Base-by-base conservation (phyloP, 2,329 filamentous ascomycete species). In the Fusarium cicatricum region DNA sequence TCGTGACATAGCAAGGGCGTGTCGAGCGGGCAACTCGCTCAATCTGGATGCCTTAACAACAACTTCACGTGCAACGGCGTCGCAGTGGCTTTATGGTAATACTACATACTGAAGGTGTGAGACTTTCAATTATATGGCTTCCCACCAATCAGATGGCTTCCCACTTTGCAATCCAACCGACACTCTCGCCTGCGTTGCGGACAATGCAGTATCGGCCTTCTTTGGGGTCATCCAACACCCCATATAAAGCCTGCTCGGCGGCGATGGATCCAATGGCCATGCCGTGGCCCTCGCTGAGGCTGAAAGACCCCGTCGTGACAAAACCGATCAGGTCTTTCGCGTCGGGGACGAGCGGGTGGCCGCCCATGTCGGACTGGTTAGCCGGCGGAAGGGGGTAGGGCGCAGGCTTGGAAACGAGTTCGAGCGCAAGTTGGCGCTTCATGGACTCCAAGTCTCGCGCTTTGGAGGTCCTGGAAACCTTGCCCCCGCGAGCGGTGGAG, bases 221-320 rank as follows among this genome's bases (percentile, higher is more conserved):
- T n/a, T 71, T 73, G 7, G 66, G 58, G 11, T 72, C 59, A n/a
- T 62, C 65, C 38, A 59, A 70, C 17, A 76, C 41, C 3, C 65
- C 71, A 0, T 51, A 75, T 4, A 83, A 54, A 1, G 90, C 81
- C 71, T 81, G 88, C 5, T 79, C 78, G 1, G 88, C 77, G 12
- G 85, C 78, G 21, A 98, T 70, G 43, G 84, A 88, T 0, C 90
- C 95, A 55, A 98, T 81, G 1, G 88, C 94, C 14, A 86, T 87
- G 1, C 89, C 90, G 62, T 82, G 84, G 0, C 94, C 95, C 61
- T 90, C 85, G 2, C 85, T 84, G 2, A 98, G 82, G 67, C 89
- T 92, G 72, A 89, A 97, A 44, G 90, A 89, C 0, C 94, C 95
- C 1, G 89, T 90, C 2, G 92, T 97, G 19, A 97, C 88, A 71